Percentiles rank a stretch among this genome's conserved stretches.
Evolutionary conservation across 1,284 basidiomycete genomes (phyloP).

Genomic region (Cryptococcus sp.): DNA sequence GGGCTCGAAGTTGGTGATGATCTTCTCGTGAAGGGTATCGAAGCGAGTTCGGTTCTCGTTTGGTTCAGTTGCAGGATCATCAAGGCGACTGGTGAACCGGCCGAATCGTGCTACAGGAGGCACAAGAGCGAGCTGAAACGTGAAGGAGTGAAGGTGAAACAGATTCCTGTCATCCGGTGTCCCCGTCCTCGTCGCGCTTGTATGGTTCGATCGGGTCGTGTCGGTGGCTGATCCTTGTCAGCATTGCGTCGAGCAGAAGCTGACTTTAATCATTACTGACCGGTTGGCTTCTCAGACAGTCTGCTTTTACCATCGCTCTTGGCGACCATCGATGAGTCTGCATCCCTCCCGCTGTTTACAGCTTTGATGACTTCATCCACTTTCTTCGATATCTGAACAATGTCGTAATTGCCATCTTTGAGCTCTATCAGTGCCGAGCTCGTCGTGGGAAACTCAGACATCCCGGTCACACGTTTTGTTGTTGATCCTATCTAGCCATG

Average conservation of each 20-base stretch:
- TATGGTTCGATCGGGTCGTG: not conserved
- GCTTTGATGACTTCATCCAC: conserved; percentile 6
- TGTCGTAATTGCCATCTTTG: conserved; percentile 4
- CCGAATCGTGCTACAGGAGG: conserved; percentile 6
- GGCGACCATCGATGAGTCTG: too few relatives aligned
- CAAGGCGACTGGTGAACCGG: conserved; percentile 2
- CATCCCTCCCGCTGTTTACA: conserved; percentile 1
- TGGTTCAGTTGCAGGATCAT: not conserved
- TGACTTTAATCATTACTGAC: not conserved
- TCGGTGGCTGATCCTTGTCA: not conserved
- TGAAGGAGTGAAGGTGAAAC: conserved; percentile 36
- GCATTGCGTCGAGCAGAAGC: not conserved
- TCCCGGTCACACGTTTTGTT: too few relatives aligned
- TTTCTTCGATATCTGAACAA: conserved; percentile 12
- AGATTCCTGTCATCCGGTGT: not conserved
- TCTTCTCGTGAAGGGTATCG: conserved; percentile 1
- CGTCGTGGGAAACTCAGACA: conserved; percentile 4
- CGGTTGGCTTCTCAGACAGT: not conserved
- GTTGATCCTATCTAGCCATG: too few relatives aligned
- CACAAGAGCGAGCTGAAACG: conserved; percentile 20
- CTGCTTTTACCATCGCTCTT: not conserved
- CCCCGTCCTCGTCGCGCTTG: not conserved
- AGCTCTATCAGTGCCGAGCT: conserved; percentile 13
- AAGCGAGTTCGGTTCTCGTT: conserved; percentile 10
- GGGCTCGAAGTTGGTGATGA: conserved; percentile 9